These are phyloP conservation scores for Tulasnella sp. DNA, from an alignment of 768 basidiomycete genomes.

Conservation along the genomic window DNA sequence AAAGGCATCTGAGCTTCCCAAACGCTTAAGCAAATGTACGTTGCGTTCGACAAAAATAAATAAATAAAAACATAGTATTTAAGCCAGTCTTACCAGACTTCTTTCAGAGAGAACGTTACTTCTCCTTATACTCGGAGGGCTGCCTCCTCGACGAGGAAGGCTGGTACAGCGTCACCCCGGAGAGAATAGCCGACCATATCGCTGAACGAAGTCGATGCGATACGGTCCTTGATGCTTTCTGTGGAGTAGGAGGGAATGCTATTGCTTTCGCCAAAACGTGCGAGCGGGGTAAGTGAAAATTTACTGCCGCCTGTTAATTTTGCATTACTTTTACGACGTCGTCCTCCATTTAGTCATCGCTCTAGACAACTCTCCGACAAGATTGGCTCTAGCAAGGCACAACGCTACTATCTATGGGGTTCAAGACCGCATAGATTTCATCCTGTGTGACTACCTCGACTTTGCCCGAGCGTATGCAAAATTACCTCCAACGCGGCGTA, in stretches of 20 bases:
- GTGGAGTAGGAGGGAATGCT: slow-evolving; percentile 95
- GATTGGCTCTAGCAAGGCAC: slow-evolving; percentile 87
- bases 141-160: slow-evolving; percentile 91
- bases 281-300: slow-evolving; percentile 65
- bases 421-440: slow-evolving; percentile 90
- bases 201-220: slow-evolving; percentile 86
- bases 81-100: slow-evolving; percentile 56
- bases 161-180: slow-evolving; percentile 98
- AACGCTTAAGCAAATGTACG: slow-evolving; percentile 79
- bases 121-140: slow-evolving; percentile 74
- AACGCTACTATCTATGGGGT: slow-evolving; percentile 95
- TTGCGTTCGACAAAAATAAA: slow-evolving; percentile 16
- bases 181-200: slow-evolving; percentile 86
- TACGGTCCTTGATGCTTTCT: slow-evolving; percentile 88
- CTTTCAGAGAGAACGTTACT: slow-evolving; percentile 74
- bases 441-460: slow-evolving; percentile 76
- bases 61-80: neutral
- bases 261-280: slow-evolving; percentile 97
- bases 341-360: slow-evolving; percentile 69
- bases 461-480: slow-evolving; percentile 61
- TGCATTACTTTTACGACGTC: neutral
- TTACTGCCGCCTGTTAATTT: neutral
- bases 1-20: slow-evolving; percentile 63
- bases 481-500: slow-evolving; percentile 27
- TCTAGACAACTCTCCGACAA: slow-evolving; percentile 75